Percentiles rank a stretch among this genome's conserved stretches.
phyloP scores from a whole-genome alignment of 2,329 filamentous ascomycete species.

The Aspergillus aculeatus region DNA sequence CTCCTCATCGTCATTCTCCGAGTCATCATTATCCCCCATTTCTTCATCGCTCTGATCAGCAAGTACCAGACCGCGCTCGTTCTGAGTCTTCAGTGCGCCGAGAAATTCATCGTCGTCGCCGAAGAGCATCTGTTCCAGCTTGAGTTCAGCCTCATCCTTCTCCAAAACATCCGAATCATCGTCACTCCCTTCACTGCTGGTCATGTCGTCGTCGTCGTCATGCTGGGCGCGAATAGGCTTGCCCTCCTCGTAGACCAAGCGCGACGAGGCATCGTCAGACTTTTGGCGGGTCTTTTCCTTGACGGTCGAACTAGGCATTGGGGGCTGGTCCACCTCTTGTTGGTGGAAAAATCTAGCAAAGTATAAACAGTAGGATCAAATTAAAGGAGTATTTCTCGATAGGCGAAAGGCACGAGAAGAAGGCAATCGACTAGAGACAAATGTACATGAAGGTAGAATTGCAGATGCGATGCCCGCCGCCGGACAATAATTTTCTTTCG shows the following conservation, averaged over 20 bases:
- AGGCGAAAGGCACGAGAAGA: neutral
- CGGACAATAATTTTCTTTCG: slow-evolving; percentile 35
- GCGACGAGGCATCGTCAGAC: slow-evolving; percentile 18
- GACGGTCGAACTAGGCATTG: slow-evolving; percentile 29
- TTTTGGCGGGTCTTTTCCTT: slow-evolving; percentile 33
- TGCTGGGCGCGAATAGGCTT: slow-evolving; percentile 18
- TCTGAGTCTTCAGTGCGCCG: slow-evolving; percentile 65
- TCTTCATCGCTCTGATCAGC: slow-evolving; percentile 33
- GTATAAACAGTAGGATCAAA: neutral
- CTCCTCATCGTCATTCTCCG: slow-evolving; percentile 50
- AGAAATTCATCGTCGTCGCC: slow-evolving; percentile 83
- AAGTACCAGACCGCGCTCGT: slow-evolving; percentile 43
- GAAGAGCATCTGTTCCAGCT: slow-evolving; percentile 84
- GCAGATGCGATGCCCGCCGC: neutral
- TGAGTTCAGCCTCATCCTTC: slow-evolving; percentile 80
- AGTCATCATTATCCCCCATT: slow-evolving; percentile 29
- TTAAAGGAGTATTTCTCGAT: neutral
- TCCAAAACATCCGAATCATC: slow-evolving; percentile 45
- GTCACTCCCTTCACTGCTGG: slow-evolving; percentile 25
- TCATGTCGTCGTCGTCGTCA: slow-evolving; percentile 27
- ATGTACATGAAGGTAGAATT: neutral
- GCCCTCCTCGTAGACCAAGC: slow-evolving; percentile 25
- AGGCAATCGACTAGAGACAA: neutral
- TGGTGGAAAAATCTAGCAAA: neutral
- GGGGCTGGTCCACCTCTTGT: neutral